Evolutionary conservation across 1,284 basidiomycete species (phyloP), one percentile per base, ranked within the genome.

Genomic region (Golubevia sp.): DNA sequence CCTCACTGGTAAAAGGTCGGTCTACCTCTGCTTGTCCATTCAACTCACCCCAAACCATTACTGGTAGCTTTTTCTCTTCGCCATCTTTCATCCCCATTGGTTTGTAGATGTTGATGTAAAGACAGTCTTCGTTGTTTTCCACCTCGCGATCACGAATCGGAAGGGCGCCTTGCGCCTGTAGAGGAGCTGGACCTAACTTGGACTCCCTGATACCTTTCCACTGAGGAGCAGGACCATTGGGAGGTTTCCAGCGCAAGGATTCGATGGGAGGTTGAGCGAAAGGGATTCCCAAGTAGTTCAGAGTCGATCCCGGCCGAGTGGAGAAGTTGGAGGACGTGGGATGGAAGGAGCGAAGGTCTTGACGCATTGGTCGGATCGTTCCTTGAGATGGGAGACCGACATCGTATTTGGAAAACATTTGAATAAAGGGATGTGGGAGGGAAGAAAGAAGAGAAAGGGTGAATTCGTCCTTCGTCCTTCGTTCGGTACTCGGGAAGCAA

Each of bases 251-350:
- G 1, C 75, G 64, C 4, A 49, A 59, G 1, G 5, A 1, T 1
- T 58, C 63, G 0, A 34, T 59, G 3, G 75, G 73, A 3, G 75
- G 56, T 38, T 76, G 68, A 8, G 68, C 71, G 55, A 75, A 77
- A 6, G 75, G 75, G 15, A 77, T 72, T 59, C 75, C 73, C 6
- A 71, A 60, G 55, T 73, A 77, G 7, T 70, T 71, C 1, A 68
- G 61, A 0, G 71, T 65, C 4, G 27, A 61, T 18, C 69, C 67
- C 1, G 20, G 30, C 1, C 25, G 24, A 3, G 65, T 63, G 3
- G 49, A 20, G 27, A 34, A 34, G 30, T 34, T 3, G 11, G 30
- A 34, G 11, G 5, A 5, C 11, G 58, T n/a, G 2, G 25, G 4
- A 53, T 55, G 18, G 55, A 71, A 73, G 3, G 60, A 58, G 0